Conservation (phyloP, 352 stramenopile genomes). For the Phytopythium aichiense region DNA sequence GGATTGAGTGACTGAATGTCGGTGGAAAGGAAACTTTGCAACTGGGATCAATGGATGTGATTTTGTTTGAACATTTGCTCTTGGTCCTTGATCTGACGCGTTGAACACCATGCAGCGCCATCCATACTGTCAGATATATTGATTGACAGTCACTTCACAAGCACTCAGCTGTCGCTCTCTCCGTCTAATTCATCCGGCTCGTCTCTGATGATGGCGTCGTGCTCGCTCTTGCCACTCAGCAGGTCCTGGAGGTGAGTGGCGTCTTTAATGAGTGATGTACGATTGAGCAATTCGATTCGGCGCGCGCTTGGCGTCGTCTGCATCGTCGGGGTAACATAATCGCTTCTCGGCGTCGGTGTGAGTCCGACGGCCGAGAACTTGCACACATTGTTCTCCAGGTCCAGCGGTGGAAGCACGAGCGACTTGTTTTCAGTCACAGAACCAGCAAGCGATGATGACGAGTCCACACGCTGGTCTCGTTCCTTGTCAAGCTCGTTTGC, state of each 20-base stretch:
- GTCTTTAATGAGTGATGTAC: conserved; percentile 2
- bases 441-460: neutral
- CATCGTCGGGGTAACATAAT: neutral
- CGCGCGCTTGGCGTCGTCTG: neutral
- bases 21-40: too few species aligned
- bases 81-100: too few species aligned
- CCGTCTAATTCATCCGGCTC: neutral
- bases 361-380: neutral
- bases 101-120: too few species aligned
- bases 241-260: neutral
- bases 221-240: conserved; percentile 1
- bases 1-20: too few species aligned
- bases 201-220: neutral
- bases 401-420: neutral
- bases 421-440: neutral
- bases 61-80: too few species aligned
- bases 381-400: conserved; percentile 2
- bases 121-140: neutral
- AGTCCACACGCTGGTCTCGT: neutral
- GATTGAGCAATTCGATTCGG: neutral
- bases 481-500: neutral
- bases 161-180: neutral
- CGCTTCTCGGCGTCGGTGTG: neutral
- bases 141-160: neutral
- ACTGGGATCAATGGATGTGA: too few species aligned